Evolutionary conservation across 805 yeast species (phyloP).

Genomic region (Tanozyma kutaoensis): DNA sequence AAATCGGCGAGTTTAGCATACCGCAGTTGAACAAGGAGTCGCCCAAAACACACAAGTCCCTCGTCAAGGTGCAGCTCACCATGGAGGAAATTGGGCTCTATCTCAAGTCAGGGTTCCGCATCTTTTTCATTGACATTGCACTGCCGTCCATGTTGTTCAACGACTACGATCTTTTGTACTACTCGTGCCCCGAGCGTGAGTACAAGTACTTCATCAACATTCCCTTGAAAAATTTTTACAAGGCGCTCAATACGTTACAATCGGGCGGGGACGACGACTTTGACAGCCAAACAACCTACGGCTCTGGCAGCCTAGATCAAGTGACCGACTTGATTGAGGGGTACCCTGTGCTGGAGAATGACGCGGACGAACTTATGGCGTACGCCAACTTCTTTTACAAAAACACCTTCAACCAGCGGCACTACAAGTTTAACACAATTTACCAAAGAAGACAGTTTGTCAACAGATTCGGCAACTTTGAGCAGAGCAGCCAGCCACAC

Average conservation of each 20-base stretch:
- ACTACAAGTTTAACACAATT: constrained; percentile 26
- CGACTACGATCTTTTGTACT: constrained; percentile 28
- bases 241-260: constrained; percentile 19
- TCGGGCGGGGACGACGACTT: too few relatives aligned
- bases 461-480: constrained; percentile 27
- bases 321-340: too few relatives aligned
- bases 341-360: not conserved
- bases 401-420: constrained; percentile 14
- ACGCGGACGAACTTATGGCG: constrained; percentile 9
- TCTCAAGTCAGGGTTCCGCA: constrained; percentile 37
- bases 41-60: constrained; percentile 1
- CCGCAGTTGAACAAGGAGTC: constrained; percentile 6
- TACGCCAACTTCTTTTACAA: constrained; percentile 23
- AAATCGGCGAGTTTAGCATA: constrained; percentile 35
- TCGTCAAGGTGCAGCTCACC: constrained; percentile 24
- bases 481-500: constrained; percentile 1
- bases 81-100: constrained; percentile 48
- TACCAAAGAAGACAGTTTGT: constrained; percentile 28
- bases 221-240: constrained; percentile 32
- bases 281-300: too few relatives aligned
- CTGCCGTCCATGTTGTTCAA: constrained; percentile 27
- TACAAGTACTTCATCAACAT: constrained; percentile 30
- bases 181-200: constrained; percentile 25
- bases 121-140: constrained; percentile 29
- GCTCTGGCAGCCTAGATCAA: too few relatives aligned